These are phyloP conservation scores for Coleophoma eucalyptorum DNA, from an alignment of 2,329 filamentous ascomycete genomes.

Conservation along the genomic window DNA sequence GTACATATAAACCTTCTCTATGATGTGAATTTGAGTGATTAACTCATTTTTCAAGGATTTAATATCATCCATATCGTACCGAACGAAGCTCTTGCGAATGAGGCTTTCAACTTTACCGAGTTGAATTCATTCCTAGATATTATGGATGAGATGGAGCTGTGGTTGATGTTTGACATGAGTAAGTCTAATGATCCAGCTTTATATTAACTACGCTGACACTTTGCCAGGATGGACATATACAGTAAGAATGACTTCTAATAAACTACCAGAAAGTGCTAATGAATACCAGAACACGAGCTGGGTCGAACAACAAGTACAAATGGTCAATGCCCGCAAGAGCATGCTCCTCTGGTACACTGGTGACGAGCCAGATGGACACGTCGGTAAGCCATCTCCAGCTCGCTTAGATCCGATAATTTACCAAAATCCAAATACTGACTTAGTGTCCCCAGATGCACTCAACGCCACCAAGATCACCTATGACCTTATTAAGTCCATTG, in stretches of 20 bases:
- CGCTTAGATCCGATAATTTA: background rate
- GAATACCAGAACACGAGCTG: slow-evolving; percentile 27
- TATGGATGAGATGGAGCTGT: slow-evolving; percentile 36
- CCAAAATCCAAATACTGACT: background rate
- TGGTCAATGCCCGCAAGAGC: slow-evolving; percentile 4
- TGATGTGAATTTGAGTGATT: too few relatives aligned
- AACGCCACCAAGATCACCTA: slow-evolving; percentile 36
- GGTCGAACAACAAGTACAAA: slow-evolving; percentile 27
- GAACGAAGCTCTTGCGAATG: background rate
- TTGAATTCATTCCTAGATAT: slow-evolving; percentile 34
- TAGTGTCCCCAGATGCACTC: slow-evolving; percentile 30
- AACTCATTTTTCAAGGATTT: background rate
- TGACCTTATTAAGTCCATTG: slow-evolving; percentile 33
- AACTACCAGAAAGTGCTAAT: background rate
- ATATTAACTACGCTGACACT: too few relatives aligned
- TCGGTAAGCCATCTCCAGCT: background rate
- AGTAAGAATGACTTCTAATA: background rate
- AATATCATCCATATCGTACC: slow-evolving; percentile 26
- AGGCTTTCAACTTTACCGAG: slow-evolving; percentile 32
- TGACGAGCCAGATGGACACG: slow-evolving; percentile 37
- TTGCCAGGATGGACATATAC: background rate
- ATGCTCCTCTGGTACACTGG: slow-evolving; percentile 37
- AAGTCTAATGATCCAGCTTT: slow-evolving; percentile 25
- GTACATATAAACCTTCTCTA: background rate
- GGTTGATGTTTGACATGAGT: slow-evolving; percentile 34